These are phyloP conservation scores for Rhododendron williamsianum DNA, from an alignment of 148 eudicot species.

Conservation along the genomic window DNA sequence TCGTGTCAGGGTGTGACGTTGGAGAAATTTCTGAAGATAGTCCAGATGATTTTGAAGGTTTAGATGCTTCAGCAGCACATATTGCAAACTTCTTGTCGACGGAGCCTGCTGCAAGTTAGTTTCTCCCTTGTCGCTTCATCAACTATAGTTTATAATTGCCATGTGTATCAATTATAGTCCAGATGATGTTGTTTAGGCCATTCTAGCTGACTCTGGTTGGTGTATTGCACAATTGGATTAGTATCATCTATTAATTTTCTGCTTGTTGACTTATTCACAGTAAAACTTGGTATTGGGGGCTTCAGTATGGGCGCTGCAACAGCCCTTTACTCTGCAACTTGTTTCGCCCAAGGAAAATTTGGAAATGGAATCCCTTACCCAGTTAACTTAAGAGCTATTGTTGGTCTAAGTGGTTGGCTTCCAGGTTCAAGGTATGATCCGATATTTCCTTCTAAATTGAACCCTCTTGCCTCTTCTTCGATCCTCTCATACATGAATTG, in stretches of 20 bases:
- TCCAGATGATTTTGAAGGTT: constrained; percentile 85
- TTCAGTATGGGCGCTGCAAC: constrained; percentile 97
- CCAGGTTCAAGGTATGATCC: constrained; percentile 67
- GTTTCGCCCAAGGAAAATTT: constrained; percentile 72
- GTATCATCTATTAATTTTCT: neutral
- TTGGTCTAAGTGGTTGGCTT: constrained; percentile 97
- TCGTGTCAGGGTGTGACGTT: constrained; percentile 73
- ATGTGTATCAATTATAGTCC: neutral
- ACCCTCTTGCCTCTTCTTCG: neutral
- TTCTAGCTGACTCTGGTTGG: neutral
- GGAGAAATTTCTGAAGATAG: constrained; percentile 79
- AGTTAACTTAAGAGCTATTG: constrained; percentile 61
- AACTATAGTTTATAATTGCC: neutral
- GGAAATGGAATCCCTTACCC: constrained; percentile 79
- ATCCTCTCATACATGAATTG: neutral
- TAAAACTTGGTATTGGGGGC: constrained; percentile 96
- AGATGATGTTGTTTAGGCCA: neutral
- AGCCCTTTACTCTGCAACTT: constrained; percentile 90
- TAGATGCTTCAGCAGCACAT: constrained; percentile 91
- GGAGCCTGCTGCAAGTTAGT: constrained; percentile 83
- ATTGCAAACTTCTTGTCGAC: constrained; percentile 84
- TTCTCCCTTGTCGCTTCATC: constrained; percentile 2
- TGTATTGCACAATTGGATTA: neutral
- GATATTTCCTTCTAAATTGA: neutral
- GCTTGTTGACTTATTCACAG: constrained; percentile 30